These are phyloP conservation scores for Paraphoma sp. DNA, from an alignment of 2,329 filamentous ascomycete species.

Conservation along the genomic window DNA sequence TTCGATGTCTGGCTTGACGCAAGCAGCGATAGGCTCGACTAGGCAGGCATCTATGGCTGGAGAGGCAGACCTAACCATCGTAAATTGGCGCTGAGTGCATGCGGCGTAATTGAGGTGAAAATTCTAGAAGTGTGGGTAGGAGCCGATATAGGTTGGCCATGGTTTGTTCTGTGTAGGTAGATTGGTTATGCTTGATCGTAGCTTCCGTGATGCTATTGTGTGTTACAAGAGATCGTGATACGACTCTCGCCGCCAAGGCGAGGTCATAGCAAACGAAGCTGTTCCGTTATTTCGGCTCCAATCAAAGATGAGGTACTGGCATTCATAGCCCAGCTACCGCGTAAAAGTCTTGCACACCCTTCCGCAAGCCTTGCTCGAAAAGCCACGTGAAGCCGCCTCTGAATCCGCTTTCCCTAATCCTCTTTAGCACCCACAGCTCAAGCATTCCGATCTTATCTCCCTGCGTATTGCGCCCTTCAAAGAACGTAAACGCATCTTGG, in stretches of 20 bases:
- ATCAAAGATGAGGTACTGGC: background rate
- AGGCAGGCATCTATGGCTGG: background rate
- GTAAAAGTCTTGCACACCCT: conserved; percentile 53
- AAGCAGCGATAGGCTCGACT: background rate
- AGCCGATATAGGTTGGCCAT: background rate
- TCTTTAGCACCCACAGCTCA: conserved; percentile 65
- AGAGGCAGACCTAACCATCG: too few relatives aligned
- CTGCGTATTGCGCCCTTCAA: conserved; percentile 47
- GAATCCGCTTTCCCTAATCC: conserved; percentile 59
- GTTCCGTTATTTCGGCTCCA: background rate
- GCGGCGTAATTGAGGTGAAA: too few relatives aligned
- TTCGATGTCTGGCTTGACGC: conserved; percentile 6
- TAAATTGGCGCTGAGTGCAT: too few relatives aligned
- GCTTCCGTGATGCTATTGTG: background rate
- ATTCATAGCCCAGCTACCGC: conserved; percentile 18
- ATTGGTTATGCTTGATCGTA: background rate
- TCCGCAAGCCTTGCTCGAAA: conserved; percentile 58
- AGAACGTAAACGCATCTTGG: conserved; percentile 62
- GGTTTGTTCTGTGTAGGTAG: background rate
- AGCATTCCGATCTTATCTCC: conserved; percentile 62
- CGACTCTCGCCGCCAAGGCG: background rate
- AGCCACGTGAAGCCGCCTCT: conserved; percentile 58
- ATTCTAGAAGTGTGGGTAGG: background rate
- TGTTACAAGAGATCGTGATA: conserved; percentile 3
- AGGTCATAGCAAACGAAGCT: conserved; percentile 4